Base-by-base conservation (phyloP, 371 early-diverging fungal genomes). In the Syncephalastrum monosporum region DNA sequence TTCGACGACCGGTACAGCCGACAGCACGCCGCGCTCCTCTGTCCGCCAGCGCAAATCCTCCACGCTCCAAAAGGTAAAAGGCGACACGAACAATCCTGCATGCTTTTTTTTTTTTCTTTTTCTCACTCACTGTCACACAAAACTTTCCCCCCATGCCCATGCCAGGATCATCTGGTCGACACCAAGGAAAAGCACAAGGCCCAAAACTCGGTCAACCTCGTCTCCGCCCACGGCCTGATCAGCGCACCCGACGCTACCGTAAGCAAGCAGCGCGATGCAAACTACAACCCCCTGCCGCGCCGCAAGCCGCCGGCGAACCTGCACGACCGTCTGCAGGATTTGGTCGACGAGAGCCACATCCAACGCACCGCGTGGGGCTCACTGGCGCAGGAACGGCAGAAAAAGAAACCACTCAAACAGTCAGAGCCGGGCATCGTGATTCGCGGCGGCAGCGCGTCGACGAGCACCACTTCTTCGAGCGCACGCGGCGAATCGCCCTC, bases 281-380 rank as follows among this genome's bases (percentile, higher is more conserved):
- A 56, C 38, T 17, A 51, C 38, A 51, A 52, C 44, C 42, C 49
- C 8, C 5, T 33, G 16, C 42, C 43, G 8, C 33, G 58, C 15
- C 53, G 59, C 6, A 58, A 59, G 42, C 50, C 49, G 42, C 50
- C 49, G 5, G 44, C 59, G 2, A 47, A 48, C 13, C 47, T 68
- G 21, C 68, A 63, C 42, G 68, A 57, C 42, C 63, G 61, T 6
- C 56, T 68, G 23, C 63, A 63, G 38, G 58, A 48, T 3, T 50
- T 63, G 14, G 60, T 63, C 14, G 57, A 63, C 4, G 68, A 63
- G 10, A 52, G 47, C 42, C 24, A 33, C 38, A 33, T 10, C 10
- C 6, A 33, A 5, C 38, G 8, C 12, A 33, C n/a, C 16, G n/a
- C 45, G 5, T 45, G 51, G 53, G 24, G 55, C 25, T 16, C 16